Percentiles rank a stretch among this genome's conserved stretches.
These are phyloP conservation scores for Trebouxia sp. DNA, from an alignment of 139 green algal genomes.

Conservation along the genomic window DNA sequence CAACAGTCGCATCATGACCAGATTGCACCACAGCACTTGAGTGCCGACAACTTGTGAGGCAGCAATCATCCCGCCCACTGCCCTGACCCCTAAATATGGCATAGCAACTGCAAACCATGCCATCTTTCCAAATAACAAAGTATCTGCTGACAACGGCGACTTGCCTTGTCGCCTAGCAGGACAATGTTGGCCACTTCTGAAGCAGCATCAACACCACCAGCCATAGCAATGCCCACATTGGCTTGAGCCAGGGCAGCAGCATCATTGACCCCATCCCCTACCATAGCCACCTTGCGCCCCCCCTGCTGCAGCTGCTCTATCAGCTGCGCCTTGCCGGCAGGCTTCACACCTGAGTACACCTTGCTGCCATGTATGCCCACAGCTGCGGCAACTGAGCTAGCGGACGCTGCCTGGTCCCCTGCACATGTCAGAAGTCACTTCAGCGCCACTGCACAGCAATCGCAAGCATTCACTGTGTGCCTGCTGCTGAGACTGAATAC, in stretches of 20 bases:
- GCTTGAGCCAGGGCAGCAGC: slow-evolving; percentile 81
- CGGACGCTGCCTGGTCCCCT: slow-evolving; percentile 61
- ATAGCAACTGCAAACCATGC: too few species aligned
- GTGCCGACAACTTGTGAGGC: too few species aligned
- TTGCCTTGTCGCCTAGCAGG: slow-evolving; percentile 76
- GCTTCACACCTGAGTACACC: slow-evolving; percentile 67
- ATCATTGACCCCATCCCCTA: slow-evolving; percentile 93
- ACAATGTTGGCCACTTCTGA: slow-evolving; percentile 77
- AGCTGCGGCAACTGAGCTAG: slow-evolving; percentile 60
- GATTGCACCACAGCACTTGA: background rate
- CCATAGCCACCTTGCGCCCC: slow-evolving; percentile 79
- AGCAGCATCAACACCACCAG: slow-evolving; percentile 61
- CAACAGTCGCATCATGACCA: background rate
- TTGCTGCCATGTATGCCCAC: slow-evolving; percentile 60
- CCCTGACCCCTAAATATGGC: too few species aligned
- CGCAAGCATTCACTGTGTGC: too few species aligned
- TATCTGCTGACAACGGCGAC: too few species aligned
- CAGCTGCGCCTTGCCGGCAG: slow-evolving; percentile 66
- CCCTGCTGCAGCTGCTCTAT: slow-evolving; percentile 59
- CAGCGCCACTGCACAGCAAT: background rate
- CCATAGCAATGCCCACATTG: slow-evolving; percentile 90
- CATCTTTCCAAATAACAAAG: too few species aligned
- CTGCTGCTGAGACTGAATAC: background rate
- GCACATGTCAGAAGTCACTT: background rate
- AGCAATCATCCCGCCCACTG: too few species aligned